These are phyloP conservation scores for Stropharia rugosoannulata DNA, from an alignment of 768 basidiomycete genomes.

Conservation along the genomic window DNA sequence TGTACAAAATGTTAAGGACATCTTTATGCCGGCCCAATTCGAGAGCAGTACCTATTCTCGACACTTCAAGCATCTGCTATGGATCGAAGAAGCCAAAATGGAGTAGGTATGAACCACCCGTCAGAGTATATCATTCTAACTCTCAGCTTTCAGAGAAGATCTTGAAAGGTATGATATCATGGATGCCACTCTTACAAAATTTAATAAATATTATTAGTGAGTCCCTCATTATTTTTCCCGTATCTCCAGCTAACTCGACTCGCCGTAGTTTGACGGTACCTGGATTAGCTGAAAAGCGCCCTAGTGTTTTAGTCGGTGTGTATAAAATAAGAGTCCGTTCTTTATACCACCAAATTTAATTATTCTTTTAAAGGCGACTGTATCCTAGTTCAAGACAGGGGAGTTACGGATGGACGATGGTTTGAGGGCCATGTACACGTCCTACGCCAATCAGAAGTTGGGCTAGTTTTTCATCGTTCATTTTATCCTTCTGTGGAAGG, in stretches of 20 bases:
- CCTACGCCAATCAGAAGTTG: constrained; percentile 48
- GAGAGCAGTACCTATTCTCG: constrained; percentile 38
- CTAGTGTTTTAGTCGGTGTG: constrained; percentile 52
- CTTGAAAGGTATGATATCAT: constrained; percentile 35
- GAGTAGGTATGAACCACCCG: constrained; percentile 29
- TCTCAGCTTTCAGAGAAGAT: constrained; percentile 32
- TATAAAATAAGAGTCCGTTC: too few relatives aligned
- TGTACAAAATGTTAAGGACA: constrained; percentile 25
- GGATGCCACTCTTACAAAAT: constrained; percentile 27
- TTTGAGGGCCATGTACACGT: constrained; percentile 59
- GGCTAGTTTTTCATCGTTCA: constrained; percentile 43
- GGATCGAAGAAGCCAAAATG: constrained; percentile 52
- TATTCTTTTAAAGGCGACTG: constrained; percentile 55
- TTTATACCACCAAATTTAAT: too few relatives aligned
- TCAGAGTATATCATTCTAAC: not conserved
- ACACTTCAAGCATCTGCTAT: constrained; percentile 51
- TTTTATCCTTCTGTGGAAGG: constrained; percentile 38
- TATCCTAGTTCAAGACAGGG: constrained; percentile 48
- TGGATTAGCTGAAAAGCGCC: constrained; percentile 57
- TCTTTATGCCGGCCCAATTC: constrained; percentile 41
- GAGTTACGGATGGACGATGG: constrained; percentile 43
- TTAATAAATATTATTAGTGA: constrained; percentile 39
- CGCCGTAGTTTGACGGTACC: constrained; percentile 26
- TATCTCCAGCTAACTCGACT: not conserved
- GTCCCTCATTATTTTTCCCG: constrained; percentile 8